Base-by-base conservation (phyloP, 768 basidiomycete genomes). In the Suillus alpinus region DNA sequence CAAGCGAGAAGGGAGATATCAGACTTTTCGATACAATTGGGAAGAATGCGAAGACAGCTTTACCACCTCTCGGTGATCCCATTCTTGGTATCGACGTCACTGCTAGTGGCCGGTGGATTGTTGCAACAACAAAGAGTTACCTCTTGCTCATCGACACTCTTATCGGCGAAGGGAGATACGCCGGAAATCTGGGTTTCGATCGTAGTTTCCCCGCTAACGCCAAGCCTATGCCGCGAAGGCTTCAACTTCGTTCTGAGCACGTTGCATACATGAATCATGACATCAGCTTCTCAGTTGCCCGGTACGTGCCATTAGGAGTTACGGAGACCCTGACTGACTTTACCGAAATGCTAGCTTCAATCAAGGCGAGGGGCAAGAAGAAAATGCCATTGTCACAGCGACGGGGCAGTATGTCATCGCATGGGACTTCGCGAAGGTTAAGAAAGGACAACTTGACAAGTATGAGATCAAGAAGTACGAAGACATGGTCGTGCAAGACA, bases 401-500 rank as follows among this genome's bases (percentile, higher is more conserved):
- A 95, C 89, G 0, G 96, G 96, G 20, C 85, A 87, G 70, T 98
- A 86, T 66, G 91, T 98, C 60, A 83, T 98, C 68, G 95, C 94
- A 6, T 99, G 95, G 95, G 95, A 98, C 84, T 96, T 99, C 72
- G 84, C 82, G 49, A 94, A 95, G 70, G 92, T 98, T 64, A 98
- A 96, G 83, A 88, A 88, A 75, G 97, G 97, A 58, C 83, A 85
- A 55, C 80, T 90, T 46, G 92, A 94, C 75, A 91, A 90, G 73
- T 98, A 98, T 69, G 94, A 96, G 68, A 95, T 98, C 79, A 95
- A 95, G 83, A 89, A 89, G 78, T 98, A 97, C 71, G 91, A 94
- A 68, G 94, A 96, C 67, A 81, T 84, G 50, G 95, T 98, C 60
- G 95, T 98, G 0, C 95, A 97, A 65, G 97, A 99, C 74, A 93